phyloP scores from a whole-genome alignment of 2,329 filamentous ascomycete species.

The Fusarium floridanum region DNA sequence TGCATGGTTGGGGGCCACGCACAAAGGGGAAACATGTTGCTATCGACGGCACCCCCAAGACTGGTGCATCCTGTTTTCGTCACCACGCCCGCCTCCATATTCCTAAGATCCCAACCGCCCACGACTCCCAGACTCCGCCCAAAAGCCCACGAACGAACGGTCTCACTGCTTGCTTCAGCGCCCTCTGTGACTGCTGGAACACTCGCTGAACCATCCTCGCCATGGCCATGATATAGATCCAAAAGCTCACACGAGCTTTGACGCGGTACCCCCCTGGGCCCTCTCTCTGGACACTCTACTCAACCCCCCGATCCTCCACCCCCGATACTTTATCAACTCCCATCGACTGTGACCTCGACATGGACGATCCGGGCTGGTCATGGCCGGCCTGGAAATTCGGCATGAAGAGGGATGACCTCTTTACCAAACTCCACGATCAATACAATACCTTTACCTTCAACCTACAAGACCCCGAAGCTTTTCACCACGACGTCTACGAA shows the following conservation, averaged over 20 bases:
- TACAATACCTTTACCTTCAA: slow-evolving; percentile 70
- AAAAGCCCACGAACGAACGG: slow-evolving; percentile 25
- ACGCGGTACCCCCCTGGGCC: slow-evolving; percentile 38
- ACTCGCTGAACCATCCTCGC: slow-evolving; percentile 26
- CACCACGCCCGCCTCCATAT: slow-evolving; percentile 41
- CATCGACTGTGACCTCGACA: slow-evolving; percentile 63
- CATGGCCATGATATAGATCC: slow-evolving; percentile 47
- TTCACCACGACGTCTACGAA: slow-evolving; percentile 72
- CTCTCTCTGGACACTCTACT: slow-evolving; percentile 39
- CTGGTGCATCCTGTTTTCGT: slow-evolving; percentile 42
- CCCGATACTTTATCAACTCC: slow-evolving; percentile 26
- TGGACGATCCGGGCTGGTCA: slow-evolving; percentile 67
- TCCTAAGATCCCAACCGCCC: slow-evolving; percentile 30
- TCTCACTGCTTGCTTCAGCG: slow-evolving; percentile 38
- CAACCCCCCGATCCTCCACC: slow-evolving; percentile 24
- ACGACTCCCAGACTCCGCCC: slow-evolving; percentile 25
- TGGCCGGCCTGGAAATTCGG: slow-evolving; percentile 75
- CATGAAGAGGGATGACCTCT: slow-evolving; percentile 70
- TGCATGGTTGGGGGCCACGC: slow-evolving; percentile 40
- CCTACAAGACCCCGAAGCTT: slow-evolving; percentile 71
- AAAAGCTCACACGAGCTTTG: slow-evolving; percentile 45
- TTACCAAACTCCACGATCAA: slow-evolving; percentile 68
- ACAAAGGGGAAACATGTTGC: slow-evolving; percentile 29
- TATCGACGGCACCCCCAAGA: slow-evolving; percentile 46
- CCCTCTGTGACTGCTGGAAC: slow-evolving; percentile 39